Percentiles rank a stretch among this genome's conserved stretches.
Evolutionary conservation across 805 yeast genomes (phyloP).

Genomic region (Wickerhamomyces chaumierensis): DNA sequence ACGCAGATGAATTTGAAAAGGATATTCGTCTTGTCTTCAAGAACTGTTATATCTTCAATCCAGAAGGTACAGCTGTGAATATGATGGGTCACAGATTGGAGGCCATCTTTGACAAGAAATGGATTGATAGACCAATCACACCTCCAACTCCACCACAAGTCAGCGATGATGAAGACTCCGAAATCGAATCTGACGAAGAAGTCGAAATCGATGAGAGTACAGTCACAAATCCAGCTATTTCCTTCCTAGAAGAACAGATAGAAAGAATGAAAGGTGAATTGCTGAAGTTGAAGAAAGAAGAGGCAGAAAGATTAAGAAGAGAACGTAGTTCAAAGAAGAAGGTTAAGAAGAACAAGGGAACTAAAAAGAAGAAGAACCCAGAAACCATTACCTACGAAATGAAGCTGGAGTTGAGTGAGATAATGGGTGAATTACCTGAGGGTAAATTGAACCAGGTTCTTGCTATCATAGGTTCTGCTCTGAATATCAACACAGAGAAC

Average conservation of each 20-base stretch:
- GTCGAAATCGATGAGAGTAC: constrained; percentile 49
- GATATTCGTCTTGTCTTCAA: constrained; percentile 78
- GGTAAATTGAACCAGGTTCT: constrained; percentile 75
- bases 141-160: constrained; percentile 24
- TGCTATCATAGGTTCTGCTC: constrained; percentile 70
- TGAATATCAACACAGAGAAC: constrained; percentile 42
- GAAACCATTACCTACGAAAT: constrained; percentile 75
- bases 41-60: constrained; percentile 88
- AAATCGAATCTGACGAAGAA: constrained; percentile 37
- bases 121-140: constrained; percentile 77
- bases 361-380: constrained; percentile 16
- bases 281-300: constrained; percentile 70
- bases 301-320: constrained; percentile 52
- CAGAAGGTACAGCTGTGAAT: constrained; percentile 94
- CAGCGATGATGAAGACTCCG: constrained; percentile 23
- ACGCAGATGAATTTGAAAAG: constrained; percentile 74
- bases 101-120: constrained; percentile 71
- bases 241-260: constrained; percentile 78
- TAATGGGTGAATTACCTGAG: constrained; percentile 67
- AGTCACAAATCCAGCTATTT: constrained; percentile 81
- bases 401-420: constrained; percentile 89
- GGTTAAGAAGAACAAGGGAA: constrained; percentile 19
- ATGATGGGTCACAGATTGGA: constrained; percentile 91
- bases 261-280: constrained; percentile 78
- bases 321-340: constrained; percentile 39